These are phyloP conservation scores for Spinacia oleracea DNA, from an alignment of 179 eudicot species.

Conservation along the genomic window DNA sequence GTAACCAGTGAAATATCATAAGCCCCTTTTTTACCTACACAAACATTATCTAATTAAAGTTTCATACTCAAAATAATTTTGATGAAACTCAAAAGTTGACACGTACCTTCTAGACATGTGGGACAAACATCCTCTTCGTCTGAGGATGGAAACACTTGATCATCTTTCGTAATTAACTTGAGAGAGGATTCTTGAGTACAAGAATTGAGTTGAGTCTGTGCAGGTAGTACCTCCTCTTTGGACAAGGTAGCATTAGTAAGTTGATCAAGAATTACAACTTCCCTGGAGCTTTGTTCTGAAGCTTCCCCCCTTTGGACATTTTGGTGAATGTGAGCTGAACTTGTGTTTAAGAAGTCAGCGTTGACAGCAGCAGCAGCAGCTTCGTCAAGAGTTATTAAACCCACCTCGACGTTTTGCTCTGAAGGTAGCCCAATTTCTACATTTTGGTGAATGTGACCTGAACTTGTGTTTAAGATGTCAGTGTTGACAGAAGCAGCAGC, in stretches of 20 bases:
- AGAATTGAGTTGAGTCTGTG: neutral
- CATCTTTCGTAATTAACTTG: too few species aligned
- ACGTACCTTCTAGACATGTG: slow-evolving; percentile 41
- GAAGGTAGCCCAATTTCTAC: neutral
- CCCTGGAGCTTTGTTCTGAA: neutral
- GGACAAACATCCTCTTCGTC: slow-evolving; percentile 35
- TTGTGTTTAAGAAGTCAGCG: neutral
- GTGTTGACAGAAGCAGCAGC: too few species aligned
- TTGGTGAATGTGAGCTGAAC: neutral
- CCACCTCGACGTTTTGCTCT: neutral
- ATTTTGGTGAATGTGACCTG: too few species aligned
- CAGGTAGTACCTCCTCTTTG: neutral
- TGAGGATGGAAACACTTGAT: neutral
- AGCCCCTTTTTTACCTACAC: neutral
- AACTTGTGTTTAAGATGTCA: too few species aligned
- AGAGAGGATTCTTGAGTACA: neutral
- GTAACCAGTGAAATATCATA: neutral
- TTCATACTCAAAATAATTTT: neutral
- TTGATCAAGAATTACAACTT: too few species aligned
- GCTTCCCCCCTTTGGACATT: neutral
- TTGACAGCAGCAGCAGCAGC: neutral
- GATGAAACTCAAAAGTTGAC: neutral
- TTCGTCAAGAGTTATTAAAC: neutral
- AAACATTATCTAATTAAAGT: too few species aligned
- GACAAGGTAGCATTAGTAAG: too few species aligned